Evolutionary conservation across 1,284 basidiomycete genomes (phyloP).

Genomic region (Irpex rosettiformis): DNA sequence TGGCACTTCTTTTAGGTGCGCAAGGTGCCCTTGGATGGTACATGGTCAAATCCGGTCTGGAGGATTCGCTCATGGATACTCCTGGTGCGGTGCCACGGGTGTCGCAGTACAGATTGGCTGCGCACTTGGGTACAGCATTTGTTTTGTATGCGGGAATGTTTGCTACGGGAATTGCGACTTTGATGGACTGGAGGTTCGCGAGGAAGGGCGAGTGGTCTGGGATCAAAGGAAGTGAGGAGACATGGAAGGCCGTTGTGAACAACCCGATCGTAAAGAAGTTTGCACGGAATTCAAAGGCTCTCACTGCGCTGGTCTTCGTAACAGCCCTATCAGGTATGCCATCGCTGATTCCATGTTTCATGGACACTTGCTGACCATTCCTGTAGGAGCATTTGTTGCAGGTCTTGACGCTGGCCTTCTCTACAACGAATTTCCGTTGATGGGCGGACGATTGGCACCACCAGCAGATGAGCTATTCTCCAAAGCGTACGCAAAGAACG

Average conservation of each 20-base stretch:
- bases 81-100: constrained; percentile 91
- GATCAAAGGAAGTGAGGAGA: constrained; percentile 33
- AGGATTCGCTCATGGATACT: constrained; percentile 75
- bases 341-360: constrained; percentile 2
- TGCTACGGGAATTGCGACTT: constrained; percentile 72
- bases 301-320: constrained; percentile 79
- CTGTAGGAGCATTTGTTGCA: constrained; percentile 91
- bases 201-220: constrained; percentile 41
- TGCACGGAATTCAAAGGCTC: constrained; percentile 51
- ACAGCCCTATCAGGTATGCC: constrained; percentile 84
- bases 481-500: constrained; percentile 63
- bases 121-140: constrained; percentile 90
- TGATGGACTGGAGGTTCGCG: constrained; percentile 81
- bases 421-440: constrained; percentile 97
- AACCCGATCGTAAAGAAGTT: constrained; percentile 60
- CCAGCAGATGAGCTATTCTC: constrained; percentile 85
- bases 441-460: constrained; percentile 89
- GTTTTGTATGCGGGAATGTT: constrained; percentile 92
- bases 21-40: constrained; percentile 98
- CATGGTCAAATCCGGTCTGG: constrained; percentile 98
- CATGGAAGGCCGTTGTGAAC: constrained; percentile 52
- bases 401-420: constrained; percentile 95
- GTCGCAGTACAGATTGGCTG: constrained; percentile 94
- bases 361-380: constrained; percentile 11
- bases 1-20: constrained; percentile 81